Evolutionary conservation across 2,329 filamentous ascomycete genomes (phyloP).

Genomic region (Chalaropsis ovoidea): DNA sequence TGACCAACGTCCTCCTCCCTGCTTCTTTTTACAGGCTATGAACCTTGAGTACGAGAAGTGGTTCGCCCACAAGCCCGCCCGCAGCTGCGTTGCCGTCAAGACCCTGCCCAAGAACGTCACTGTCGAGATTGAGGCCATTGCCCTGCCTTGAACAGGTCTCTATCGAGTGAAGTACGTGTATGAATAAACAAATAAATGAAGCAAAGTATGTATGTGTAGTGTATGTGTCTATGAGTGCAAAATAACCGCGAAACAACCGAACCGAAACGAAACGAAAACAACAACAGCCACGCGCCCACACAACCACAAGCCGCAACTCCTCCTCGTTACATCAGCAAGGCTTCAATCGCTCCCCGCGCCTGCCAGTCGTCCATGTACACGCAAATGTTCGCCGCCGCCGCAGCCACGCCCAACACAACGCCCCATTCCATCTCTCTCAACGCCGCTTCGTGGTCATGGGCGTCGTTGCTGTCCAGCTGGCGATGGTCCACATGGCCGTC

Average conservation of each 20-base stretch:
- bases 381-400: slow-evolving; percentile 23
- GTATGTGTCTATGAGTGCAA: neutral
- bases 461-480: neutral
- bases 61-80: slow-evolving; percentile 74
- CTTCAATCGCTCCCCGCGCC: slow-evolving; percentile 17
- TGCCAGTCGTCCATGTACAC: slow-evolving; percentile 20
- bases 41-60: slow-evolving; percentile 77
- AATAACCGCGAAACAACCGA: neutral
- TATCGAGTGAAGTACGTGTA: neutral
- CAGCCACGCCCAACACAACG: slow-evolving; percentile 19
- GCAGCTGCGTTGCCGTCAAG: slow-evolving; percentile 84
- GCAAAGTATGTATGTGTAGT: slow-evolving; percentile 2
- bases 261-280: slow-evolving; percentile 13
- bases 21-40: slow-evolving; percentile 47
- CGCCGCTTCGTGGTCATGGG: neutral
- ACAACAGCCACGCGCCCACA: neutral
- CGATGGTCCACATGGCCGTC: neutral
- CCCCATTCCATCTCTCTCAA: slow-evolving; percentile 17
- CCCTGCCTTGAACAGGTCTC: slow-evolving; percentile 44
- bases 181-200: slow-evolving; percentile 19
- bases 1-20: no score
- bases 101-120: slow-evolving; percentile 76
- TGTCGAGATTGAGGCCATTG: slow-evolving; percentile 85
- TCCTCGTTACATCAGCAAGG: neutral
- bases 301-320: neutral